Conservation (phyloP, 2,329 filamentous ascomycete genomes). For the Ustilaginoidea virens region DNA sequence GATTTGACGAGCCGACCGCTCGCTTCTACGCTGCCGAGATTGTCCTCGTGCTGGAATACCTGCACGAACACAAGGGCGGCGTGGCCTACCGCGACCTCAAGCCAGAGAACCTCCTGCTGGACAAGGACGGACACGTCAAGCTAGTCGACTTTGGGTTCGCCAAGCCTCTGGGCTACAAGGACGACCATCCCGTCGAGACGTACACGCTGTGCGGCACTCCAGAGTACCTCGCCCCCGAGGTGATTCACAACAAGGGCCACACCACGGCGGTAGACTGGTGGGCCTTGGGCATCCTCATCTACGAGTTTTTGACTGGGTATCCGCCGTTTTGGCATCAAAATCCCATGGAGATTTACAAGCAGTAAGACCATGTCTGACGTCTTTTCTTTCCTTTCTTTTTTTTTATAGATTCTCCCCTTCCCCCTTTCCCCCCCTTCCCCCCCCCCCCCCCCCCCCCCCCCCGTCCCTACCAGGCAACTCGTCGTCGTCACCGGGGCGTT, state of each 20-base stretch:
- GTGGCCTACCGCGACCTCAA: slow-evolving; percentile 73
- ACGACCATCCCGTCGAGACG: slow-evolving; percentile 44
- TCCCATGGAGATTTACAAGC: slow-evolving; percentile 75
- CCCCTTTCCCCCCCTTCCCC: no score
- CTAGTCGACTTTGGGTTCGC: slow-evolving; percentile 78
- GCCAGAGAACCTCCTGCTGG: slow-evolving; percentile 68
- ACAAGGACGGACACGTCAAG: slow-evolving; percentile 65
- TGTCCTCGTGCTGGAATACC: slow-evolving; percentile 63
- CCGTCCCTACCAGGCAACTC: neutral
- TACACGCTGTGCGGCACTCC: slow-evolving; percentile 75
- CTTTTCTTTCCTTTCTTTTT: neutral
- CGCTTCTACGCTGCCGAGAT: slow-evolving; percentile 78
- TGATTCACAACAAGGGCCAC: slow-evolving; percentile 69
- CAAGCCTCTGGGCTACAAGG: slow-evolving; percentile 51
- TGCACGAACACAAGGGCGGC: slow-evolving; percentile 63
- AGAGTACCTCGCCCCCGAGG: slow-evolving; percentile 72
- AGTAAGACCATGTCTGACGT: slow-evolving; percentile 30
- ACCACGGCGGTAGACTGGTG: slow-evolving; percentile 74
- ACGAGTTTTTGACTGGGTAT: slow-evolving; percentile 73
- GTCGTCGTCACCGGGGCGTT: no score
- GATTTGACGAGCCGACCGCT: slow-evolving; percentile 64
- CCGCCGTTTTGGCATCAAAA: slow-evolving; percentile 81
- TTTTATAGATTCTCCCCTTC: no score
- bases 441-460: neutral
- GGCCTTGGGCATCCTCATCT: slow-evolving; percentile 71